Base-by-base conservation (phyloP, 75 land plant genomes). In the Adiantum capillusveneris region DNA sequence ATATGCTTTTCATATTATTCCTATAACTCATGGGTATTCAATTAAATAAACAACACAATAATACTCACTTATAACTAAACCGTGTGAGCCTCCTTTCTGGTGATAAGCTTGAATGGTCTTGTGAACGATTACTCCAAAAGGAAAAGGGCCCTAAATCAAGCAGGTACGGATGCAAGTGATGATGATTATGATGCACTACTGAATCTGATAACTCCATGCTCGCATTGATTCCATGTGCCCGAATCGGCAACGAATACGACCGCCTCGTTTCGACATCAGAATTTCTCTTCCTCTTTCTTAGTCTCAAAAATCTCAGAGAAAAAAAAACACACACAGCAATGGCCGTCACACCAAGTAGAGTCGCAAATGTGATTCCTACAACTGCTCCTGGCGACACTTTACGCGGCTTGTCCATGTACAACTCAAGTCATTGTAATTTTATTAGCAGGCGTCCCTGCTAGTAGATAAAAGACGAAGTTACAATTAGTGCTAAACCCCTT, bases 51-150 rank as follows among this genome's bases (percentile, higher is more conserved):
- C n/a, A n/a, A n/a, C n/a, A n/a, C n/a, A n/a, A n/a, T n/a, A n/a
- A n/a, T n/a, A n/a, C n/a, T n/a, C 67, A 73, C 76, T 67, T 67
- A 65, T 67, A 73, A 44, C 44, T 42, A 39, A 73, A 73, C 27
- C 50, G 43, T 25, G 57, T 64, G 2, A 73, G 55, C 6, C 71
- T 72, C 13, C 50, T 41, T 0, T 57, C 42, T 51, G 71, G 0
- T 19, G 68, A 60, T 17, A 56, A 58, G 21, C 44, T 56, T n/a
- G 50, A 41, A 2, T 27, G 53, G 12, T 65, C 75, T 1, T 59
- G 31, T 22, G 16, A 11, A 24, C 24, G 55, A 53, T 14, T 46
- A 18, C 55, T 24, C 55, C 55, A 53, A 53, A 26, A 3, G 6
- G 6, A 53, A 14, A 53, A 53, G 28, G 25, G 18, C 28, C 28